Percentiles rank a stretch among this genome's conserved stretches.
phyloP scores from a whole-genome alignment of 1,139 yeast genomes.

The Geotrichum carabidarum region DNA sequence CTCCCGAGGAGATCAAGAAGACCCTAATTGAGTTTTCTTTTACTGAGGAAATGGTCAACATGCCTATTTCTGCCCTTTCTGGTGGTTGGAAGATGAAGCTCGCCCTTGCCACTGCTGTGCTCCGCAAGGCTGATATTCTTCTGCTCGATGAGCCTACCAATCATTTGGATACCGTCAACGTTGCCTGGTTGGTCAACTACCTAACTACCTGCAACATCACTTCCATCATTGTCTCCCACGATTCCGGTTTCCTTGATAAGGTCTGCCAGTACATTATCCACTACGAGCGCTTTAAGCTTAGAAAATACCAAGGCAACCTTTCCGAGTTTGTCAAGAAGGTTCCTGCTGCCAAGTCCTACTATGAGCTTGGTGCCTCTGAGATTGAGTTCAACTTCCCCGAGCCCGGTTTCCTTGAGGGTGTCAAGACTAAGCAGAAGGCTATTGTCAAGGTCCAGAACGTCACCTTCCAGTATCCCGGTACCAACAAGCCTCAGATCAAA shows the following conservation, averaged over 20 bases:
- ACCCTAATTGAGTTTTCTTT: conserved; percentile 79
- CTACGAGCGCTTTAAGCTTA: conserved; percentile 98
- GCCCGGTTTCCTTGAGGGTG: conserved; percentile 99
- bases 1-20: conserved; percentile 66
- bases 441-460: conserved; percentile 94
- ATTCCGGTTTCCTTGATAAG: conserved; percentile 98
- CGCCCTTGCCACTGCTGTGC: conserved; percentile 98
- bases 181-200: conserved; percentile 99
- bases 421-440: conserved; percentile 99
- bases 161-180: conserved; percentile 98
- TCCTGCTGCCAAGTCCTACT: conserved; percentile 97
- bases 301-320: conserved; percentile 99
- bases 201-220: conserved; percentile 96
- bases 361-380: conserved; percentile 97
- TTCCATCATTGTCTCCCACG: conserved; percentile 97
- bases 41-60: conserved; percentile 82
- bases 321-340: conserved; percentile 97
- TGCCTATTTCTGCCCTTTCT: conserved; percentile 93
- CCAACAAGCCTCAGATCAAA: conserved; percentile 84
- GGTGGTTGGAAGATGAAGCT: conserved; percentile 99
- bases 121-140: conserved; percentile 96
- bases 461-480: conserved; percentile 99
- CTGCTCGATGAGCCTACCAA: conserved; percentile 99
- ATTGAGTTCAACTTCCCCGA: conserved; percentile 96
- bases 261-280: conserved; percentile 97